Conservation (phyloP, 306 rosid species). For the Cotoneaster glaucophyllus region DNA sequence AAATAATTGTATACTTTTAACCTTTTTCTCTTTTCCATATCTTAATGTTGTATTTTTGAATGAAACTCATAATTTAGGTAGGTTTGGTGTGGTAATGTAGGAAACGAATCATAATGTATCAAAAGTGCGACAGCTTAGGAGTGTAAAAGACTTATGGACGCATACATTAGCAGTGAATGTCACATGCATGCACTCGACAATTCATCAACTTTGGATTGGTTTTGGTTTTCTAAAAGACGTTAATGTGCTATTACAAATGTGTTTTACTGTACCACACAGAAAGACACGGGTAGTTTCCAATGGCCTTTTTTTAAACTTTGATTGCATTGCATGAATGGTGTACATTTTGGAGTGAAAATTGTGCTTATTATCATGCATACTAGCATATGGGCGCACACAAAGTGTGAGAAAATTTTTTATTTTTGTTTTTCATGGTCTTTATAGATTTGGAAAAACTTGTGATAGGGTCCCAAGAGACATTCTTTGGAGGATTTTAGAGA, state of each 20-base stretch:
- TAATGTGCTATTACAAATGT: background rate
- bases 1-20: background rate
- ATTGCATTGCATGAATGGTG: background rate
- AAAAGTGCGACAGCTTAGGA: background rate
- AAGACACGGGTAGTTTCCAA: background rate
- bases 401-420: too few species aligned
- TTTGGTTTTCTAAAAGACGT: background rate
- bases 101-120: background rate
- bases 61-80: background rate
- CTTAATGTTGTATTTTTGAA: background rate
- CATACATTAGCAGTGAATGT: too few species aligned
- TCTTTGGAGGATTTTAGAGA: too few species aligned
- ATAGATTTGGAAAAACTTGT: too few species aligned
- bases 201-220: background rate
- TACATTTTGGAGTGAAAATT: background rate
- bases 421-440: too few species aligned
- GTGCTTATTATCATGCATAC: background rate
- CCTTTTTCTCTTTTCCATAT: background rate
- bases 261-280: background rate
- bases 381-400: too few species aligned
- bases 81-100: background rate
- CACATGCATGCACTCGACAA: background rate
- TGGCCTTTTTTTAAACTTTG: background rate
- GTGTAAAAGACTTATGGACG: background rate
- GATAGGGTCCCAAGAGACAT: too few species aligned